Percentiles rank a stretch among this genome's conserved stretches.
These are phyloP conservation scores for Ceratocystis diversiconidia DNA, from an alignment of 2,329 filamentous ascomycete genomes.

Conservation along the genomic window DNA sequence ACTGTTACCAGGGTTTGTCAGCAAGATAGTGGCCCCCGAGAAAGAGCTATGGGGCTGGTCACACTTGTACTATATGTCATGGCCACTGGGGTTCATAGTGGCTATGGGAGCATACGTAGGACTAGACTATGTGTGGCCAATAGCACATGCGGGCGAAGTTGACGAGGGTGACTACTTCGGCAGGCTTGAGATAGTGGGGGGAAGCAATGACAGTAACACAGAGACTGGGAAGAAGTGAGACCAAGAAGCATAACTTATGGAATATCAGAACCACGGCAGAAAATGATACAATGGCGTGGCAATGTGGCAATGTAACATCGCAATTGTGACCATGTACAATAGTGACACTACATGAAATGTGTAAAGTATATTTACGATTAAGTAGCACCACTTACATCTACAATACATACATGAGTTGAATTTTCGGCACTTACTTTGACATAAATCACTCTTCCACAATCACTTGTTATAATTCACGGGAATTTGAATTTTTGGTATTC, in stretches of 20 bases:
- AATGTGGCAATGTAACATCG: no score
- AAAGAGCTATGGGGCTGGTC: constrained; percentile 22
- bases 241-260: neutral
- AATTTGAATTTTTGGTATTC: neutral
- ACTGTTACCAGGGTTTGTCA: constrained; percentile 30
- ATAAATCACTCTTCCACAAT: no score
- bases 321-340: no score
- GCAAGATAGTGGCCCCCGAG: constrained; percentile 20
- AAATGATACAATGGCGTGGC: no score
- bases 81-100: constrained; percentile 21
- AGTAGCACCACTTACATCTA: no score
- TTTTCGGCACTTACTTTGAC: no score
- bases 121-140: constrained; percentile 20
- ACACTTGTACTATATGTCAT: constrained; percentile 23
- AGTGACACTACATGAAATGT: no score
- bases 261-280: no score
- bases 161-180: constrained; percentile 24
- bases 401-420: no score
- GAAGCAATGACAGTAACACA: neutral
- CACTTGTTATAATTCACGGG: no score
- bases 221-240: neutral
- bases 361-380: no score
- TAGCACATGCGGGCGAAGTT: constrained; percentile 19
- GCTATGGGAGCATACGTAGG: constrained; percentile 20
- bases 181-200: constrained; percentile 19